Evolutionary conservation across 495 filamentous ascomycete species (phyloP), one percentile per base, ranked within the genome.

Genomic region (Aspergillus asperescens): DNA sequence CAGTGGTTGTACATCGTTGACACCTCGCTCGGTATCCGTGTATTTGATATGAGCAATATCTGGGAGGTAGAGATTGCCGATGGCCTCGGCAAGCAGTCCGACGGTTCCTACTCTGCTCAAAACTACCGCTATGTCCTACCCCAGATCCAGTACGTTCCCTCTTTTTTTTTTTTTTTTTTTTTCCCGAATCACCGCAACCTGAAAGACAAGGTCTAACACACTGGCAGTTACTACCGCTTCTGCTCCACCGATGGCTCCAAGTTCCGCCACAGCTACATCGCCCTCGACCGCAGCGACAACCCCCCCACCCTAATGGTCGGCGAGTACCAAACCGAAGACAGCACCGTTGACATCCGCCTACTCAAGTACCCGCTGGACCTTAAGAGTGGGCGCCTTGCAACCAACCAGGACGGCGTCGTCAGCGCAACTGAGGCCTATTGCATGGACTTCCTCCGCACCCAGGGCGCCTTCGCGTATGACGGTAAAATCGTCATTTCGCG

Each of bases 21-120:
- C 44, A 71, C 67, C 1, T 51, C 52, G 0, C 53, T 56, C 15
- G 67, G 67, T 3, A 46, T 69, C 35, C 51, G 66, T 7, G 64
- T 67, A 1, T 71, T 71, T 45, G 64, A 71, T 20, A 34, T 71
- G 10, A 55, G 56, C 4, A 62, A 63, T 35, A 61, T 71, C 18
- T 71, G 63, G 56, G 53, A 67, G 40, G 66, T 71, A 10, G 62
- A 59, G 3, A 53, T 39, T 40, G 61, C 58, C 1, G 60, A 69
- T 19, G 61, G 57, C 1, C 55, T 63, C 7, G 61, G 58, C 23
- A 63, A 66, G 18, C 54, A 56, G 12, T 38, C 44, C n/a, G 58
- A 55, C 5, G 57, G 58, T 0, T 59, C 56, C 1, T 69, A 63
- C 31, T 61, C 60, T n/a, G 65, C 68, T n/a, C 62, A 56, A 46